These are phyloP conservation scores for Cyclotella atomus DNA, from an alignment of 108 stramenopile species.

Conservation along the genomic window DNA sequence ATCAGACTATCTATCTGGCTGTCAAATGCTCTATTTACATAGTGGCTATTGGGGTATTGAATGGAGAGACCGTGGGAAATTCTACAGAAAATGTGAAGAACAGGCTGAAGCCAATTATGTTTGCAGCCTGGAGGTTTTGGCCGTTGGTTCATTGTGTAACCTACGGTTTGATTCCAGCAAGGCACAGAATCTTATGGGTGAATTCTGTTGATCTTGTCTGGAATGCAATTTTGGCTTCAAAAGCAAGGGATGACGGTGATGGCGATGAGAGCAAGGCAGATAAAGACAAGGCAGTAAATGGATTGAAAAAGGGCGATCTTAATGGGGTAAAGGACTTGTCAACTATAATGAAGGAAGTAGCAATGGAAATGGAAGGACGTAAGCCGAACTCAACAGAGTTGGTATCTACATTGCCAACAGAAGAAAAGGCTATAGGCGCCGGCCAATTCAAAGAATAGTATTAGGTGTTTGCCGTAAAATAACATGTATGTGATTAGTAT, in stretches of 20 bases:
- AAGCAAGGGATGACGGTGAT: slow-evolving; percentile 54
- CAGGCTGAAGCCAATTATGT: slow-evolving; percentile 82
- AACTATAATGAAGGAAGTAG: slow-evolving; percentile 1
- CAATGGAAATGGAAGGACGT: slow-evolving; percentile 6
- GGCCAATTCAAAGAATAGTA: not conserved
- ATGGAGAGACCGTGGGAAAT: slow-evolving; percentile 70
- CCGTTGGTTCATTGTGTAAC: slow-evolving; percentile 93
- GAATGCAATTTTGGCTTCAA: slow-evolving; percentile 86
- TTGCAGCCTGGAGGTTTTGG: slow-evolving; percentile 96
- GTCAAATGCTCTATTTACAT: slow-evolving; percentile 93
- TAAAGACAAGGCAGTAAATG: not conserved
- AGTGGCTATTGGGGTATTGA: slow-evolving; percentile 77
- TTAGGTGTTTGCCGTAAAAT: not conserved
- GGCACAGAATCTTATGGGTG: slow-evolving; percentile 95
- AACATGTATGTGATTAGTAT: not conserved
- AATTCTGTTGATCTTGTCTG: slow-evolving; percentile 90
- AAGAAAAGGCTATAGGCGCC: not conserved
- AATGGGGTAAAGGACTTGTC: slow-evolving; percentile 7
- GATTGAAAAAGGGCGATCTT: not conserved
- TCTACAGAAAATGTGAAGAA: slow-evolving; percentile 67
- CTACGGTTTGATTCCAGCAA: slow-evolving; percentile 86
- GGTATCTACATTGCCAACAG: not conserved
- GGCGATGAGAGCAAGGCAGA: slow-evolving; percentile 14
- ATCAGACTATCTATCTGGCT: slow-evolving; percentile 92
- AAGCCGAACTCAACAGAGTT: not conserved